These are phyloP conservation scores for Olyra latifolia DNA, from an alignment of 176 grass and related monocot species.

Conservation along the genomic window DNA sequence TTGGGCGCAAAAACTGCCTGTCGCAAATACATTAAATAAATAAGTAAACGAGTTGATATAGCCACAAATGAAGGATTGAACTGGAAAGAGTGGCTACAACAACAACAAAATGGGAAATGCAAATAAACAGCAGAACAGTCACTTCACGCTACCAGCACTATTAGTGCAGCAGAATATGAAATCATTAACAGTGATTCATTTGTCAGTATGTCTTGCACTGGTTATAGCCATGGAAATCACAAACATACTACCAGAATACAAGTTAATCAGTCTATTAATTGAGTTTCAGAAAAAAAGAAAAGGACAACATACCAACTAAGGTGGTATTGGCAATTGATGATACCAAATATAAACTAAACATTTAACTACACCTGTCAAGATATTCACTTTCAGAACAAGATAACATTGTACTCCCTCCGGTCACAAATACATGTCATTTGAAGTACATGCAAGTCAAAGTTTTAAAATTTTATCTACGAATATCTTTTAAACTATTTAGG, in stretches of 20 bases:
- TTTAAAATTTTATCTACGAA: too few relatives aligned
- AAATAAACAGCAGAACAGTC: conserved; percentile 5
- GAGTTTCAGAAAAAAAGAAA: neutral
- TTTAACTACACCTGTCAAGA: neutral
- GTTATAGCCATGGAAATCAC: conserved; percentile 11
- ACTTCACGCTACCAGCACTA: neutral
- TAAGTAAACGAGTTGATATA: neutral
- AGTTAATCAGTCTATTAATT: neutral
- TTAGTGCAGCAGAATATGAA: neutral
- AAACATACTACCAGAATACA: neutral
- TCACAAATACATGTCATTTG: too few relatives aligned
- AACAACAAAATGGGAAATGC: neutral
- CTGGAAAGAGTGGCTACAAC: neutral
- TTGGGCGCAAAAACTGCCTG: conserved; percentile 82
- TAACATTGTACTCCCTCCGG: neutral
- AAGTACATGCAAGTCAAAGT: too few relatives aligned
- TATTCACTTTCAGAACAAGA: conserved; percentile 14
- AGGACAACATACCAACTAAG: neutral
- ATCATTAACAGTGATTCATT: neutral
- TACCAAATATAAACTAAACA: neutral
- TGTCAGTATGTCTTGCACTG: neutral
- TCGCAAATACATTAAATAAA: conserved; percentile 39
- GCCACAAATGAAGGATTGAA: neutral
- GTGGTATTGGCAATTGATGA: neutral
- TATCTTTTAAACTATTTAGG: too few relatives aligned